Conservation (phyloP, 257 asterid genomes). For the Petunia axillaris region DNA sequence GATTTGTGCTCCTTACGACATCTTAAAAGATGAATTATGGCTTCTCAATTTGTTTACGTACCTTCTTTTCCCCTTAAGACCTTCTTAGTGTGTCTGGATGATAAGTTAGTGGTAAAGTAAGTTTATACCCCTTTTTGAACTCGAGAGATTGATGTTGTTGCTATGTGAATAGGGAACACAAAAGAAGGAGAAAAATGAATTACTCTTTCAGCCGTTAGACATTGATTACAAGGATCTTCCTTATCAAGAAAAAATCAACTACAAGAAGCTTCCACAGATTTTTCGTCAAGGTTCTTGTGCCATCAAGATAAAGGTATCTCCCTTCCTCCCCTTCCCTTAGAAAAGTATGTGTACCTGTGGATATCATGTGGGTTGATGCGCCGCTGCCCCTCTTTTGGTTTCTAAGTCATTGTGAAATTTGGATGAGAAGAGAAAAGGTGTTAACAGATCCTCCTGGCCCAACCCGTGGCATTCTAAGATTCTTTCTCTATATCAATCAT, state of each 20-base stretch:
- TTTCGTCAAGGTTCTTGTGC: constrained; percentile 93
- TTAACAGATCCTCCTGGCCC: too few species aligned
- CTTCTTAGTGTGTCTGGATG: not conserved
- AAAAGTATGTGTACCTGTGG: not conserved
- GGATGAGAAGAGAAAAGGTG: too few species aligned
- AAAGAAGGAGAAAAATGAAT: constrained; percentile 74
- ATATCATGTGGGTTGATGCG: not conserved
- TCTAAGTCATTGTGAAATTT: not conserved
- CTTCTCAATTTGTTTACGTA: not conserved
- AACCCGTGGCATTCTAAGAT: too few species aligned
- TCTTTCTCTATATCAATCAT: too few species aligned
- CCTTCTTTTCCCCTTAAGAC: not conserved
- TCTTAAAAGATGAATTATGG: not conserved
- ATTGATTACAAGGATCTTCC: constrained; percentile 79
- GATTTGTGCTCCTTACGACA: constrained; percentile 5
- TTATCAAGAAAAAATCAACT: constrained; percentile 41
- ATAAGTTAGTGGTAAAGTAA: not conserved
- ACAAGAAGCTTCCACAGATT: constrained; percentile 67
- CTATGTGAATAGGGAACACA: constrained; percentile 53
- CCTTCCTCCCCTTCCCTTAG: constrained; percentile 21
- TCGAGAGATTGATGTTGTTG: not conserved
- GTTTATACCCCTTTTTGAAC: not conserved
- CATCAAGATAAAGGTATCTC: constrained; percentile 64
- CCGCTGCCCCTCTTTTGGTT: not conserved
- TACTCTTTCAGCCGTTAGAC: constrained; percentile 69